phyloP scores from a whole-genome alignment of 176 grass and related monocot genomes.

The Oryza meyeriana region DNA sequence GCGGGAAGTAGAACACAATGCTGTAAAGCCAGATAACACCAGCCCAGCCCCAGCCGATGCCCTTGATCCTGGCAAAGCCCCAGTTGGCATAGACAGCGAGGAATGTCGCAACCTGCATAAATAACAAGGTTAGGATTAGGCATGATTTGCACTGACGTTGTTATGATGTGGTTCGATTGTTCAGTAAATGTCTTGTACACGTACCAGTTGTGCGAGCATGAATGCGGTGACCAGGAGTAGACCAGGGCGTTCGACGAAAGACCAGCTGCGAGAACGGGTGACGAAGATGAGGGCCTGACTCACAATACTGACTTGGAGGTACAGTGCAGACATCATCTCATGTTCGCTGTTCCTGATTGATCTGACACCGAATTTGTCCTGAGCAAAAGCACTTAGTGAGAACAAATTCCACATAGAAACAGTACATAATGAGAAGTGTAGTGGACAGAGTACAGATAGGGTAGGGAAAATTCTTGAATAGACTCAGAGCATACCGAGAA shows the following conservation, averaged over 20 bases:
- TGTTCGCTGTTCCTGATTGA: slow-evolving; percentile 54
- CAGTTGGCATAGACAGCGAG: slow-evolving; percentile 94
- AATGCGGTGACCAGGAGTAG: slow-evolving; percentile 73
- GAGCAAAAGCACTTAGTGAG: slow-evolving; percentile 10
- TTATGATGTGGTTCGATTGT: not conserved
- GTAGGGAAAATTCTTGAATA: not conserved
- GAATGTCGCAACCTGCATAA: slow-evolving; percentile 69
- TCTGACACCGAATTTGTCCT: slow-evolving; percentile 86
- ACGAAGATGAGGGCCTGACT: slow-evolving; percentile 97
- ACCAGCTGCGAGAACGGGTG: slow-evolving; percentile 92
- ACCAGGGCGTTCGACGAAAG: slow-evolving; percentile 76
- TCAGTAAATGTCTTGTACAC: not conserved
- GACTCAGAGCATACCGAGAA: slow-evolving; percentile 53
- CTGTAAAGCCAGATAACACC: slow-evolving; percentile 98
- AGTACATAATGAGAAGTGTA: not conserved
- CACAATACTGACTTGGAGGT: slow-evolving; percentile 99
- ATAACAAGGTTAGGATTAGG: not conserved
- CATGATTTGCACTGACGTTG: not conserved
- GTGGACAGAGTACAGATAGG: not conserved
- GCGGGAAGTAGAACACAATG: slow-evolving; percentile 78
- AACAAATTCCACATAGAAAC: not conserved
- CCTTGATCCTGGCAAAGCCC: slow-evolving; percentile 89
- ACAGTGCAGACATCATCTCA: slow-evolving; percentile 89
- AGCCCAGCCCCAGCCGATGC: slow-evolving; percentile 92
- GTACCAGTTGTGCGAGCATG: slow-evolving; percentile 85